Evolutionary conservation across 2,329 filamentous ascomycete genomes (phyloP).

Genomic region (Colletotrichum sp.): DNA sequence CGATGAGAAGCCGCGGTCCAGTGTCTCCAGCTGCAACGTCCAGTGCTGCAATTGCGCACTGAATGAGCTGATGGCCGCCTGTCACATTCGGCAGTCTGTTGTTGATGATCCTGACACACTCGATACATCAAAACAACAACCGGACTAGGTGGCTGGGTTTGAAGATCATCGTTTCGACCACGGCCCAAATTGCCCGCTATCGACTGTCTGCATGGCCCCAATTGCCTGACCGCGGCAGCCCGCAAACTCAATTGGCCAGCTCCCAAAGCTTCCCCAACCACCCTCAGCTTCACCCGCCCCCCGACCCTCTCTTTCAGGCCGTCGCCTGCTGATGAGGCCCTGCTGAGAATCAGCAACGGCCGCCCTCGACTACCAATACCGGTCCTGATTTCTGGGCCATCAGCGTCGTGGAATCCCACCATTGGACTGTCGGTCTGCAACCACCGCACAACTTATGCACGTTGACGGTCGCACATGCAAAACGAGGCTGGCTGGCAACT

Average conservation of each 20-base stretch:
- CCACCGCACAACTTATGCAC: constrained; percentile 16
- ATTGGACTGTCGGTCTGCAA: constrained; percentile 26
- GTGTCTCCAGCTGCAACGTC: neutral
- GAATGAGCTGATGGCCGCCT: neutral
- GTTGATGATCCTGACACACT: neutral
- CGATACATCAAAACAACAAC: neutral
- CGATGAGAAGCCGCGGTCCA: neutral
- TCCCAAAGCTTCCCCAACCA: constrained; percentile 14
- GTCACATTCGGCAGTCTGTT: neutral
- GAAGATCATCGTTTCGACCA: constrained; percentile 15
- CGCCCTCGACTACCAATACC: neutral
- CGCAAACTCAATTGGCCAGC: constrained; percentile 12
- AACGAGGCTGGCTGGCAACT: constrained; percentile 16
- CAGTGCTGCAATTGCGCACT: neutral
- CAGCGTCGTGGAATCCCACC: constrained; percentile 35
- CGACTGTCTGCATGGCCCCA: constrained; percentile 17
- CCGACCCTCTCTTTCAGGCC: neutral
- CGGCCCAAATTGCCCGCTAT: constrained; percentile 17
- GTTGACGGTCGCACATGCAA: constrained; percentile 18
- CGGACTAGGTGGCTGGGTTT: constrained; percentile 7
- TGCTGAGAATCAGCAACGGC: neutral
- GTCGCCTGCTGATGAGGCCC: neutral
- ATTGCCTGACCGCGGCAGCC: neutral
- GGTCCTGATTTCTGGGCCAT: constrained; percentile 7
- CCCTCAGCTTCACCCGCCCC: constrained; percentile 6